Evolutionary conservation across 306 rosid species (phyloP), one percentile per base, ranked within the genome.

Genomic region (Malus asiatica): DNA sequence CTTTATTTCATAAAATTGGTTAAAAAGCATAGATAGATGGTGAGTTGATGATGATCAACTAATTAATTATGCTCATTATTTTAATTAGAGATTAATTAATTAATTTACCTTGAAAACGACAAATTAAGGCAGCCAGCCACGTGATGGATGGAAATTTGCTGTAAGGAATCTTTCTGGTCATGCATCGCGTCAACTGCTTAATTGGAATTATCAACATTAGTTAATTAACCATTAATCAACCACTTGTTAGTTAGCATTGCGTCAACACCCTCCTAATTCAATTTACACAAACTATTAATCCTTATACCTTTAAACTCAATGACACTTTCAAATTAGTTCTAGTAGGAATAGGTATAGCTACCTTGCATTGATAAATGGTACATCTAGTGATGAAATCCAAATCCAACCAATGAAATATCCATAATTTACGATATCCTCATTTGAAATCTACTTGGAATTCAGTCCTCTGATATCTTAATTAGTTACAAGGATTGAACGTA

Each of bases 131-230:
- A 29, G 75, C 76, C 52, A 29, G 75, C 76, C 75, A 76, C 82
- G 83, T 80, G 87, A 77, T 33, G 23, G 66, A 38, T 73, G 83
- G 55, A 71, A 70, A 69, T 80, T 62, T 66, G 62, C 82, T 63
- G 79, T 80, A 75, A 60, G 70, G 83, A 80, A 83, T 86, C 85
- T 76, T 79, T 85, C 66, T n/a, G 78, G 69, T 68, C 44, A 74
- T 22, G 70, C 80, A 53, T 78, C 62, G 38, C 70, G 45, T 71
- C 74, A 46, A 51, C 63, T 75, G 44, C 62, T 62, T 63, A 38
- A 74, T 64, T 19, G 19, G 61, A 18, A 67, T 68, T 4, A 48
- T 58, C 70, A 68, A 15, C 72, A 44, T 27, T 29, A 23, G 16
- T 13, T 68, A 68, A 68, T 44, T 59, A 60, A 44, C 40, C 30